Evolutionary conservation across 495 filamentous ascomycete genomes (phyloP).

Genomic region (Xylaria longipes): DNA sequence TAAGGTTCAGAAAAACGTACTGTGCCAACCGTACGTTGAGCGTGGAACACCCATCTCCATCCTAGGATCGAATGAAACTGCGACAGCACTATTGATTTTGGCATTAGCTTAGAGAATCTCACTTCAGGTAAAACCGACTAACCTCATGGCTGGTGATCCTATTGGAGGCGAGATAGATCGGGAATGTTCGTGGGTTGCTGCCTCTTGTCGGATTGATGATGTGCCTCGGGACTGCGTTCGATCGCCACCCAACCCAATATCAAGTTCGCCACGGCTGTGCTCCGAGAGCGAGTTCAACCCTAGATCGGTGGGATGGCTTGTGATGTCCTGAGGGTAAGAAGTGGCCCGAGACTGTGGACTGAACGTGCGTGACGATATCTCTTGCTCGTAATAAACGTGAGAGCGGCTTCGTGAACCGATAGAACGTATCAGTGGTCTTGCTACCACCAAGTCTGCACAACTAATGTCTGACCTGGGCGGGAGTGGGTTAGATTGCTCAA

Average conservation of each 20-base stretch:
- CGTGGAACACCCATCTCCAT: slow-evolving; percentile 53
- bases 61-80: slow-evolving; percentile 52
- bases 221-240: slow-evolving; percentile 33
- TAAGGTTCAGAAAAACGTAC: background rate
- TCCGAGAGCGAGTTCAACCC: slow-evolving; percentile 33
- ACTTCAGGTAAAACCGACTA: slow-evolving; percentile 16
- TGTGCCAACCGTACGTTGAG: slow-evolving; percentile 50
- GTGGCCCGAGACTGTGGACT: slow-evolving; percentile 35
- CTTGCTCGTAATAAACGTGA: slow-evolving; percentile 39
- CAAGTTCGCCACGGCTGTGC: slow-evolving; percentile 34
- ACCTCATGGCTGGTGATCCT: slow-evolving; percentile 52
- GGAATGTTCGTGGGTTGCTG: slow-evolving; percentile 44
- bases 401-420: slow-evolving; percentile 41
- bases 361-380: slow-evolving; percentile 37
- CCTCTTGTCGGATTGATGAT: slow-evolving; percentile 21
- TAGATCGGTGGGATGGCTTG: slow-evolving; percentile 25
- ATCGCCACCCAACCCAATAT: slow-evolving; percentile 43
- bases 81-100: slow-evolving; percentile 48
- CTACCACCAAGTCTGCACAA: slow-evolving; percentile 46
- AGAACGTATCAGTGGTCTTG: slow-evolving; percentile 42
- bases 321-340: slow-evolving; percentile 31
- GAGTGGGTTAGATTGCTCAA: slow-evolving; percentile 53
- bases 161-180: slow-evolving; percentile 38
- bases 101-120: slow-evolving; percentile 8
- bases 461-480: slow-evolving; percentile 49